These are phyloP conservation scores for Triticum timopheevii DNA, from an alignment of 176 grass and related monocot genomes.

Conservation along the genomic window DNA sequence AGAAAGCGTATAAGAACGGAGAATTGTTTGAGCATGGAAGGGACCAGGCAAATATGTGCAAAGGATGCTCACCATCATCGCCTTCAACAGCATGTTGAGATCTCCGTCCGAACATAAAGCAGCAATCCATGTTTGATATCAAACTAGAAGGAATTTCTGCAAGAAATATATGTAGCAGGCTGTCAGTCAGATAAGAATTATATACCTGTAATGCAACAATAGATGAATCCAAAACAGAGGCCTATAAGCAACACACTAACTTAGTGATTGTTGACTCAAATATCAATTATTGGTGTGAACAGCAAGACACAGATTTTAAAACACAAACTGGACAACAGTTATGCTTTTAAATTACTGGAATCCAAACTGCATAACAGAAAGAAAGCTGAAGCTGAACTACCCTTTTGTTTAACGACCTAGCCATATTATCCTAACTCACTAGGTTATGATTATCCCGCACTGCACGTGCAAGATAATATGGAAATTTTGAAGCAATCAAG, in stretches of 20 bases:
- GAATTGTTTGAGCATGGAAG: not conserved
- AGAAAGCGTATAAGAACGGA: constrained; percentile 3
- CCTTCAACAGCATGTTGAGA: constrained; percentile 3
- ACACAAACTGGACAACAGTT: not conserved
- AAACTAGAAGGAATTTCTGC: constrained; percentile 15
- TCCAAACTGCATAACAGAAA: too few relatives aligned
- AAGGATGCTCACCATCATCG: constrained; percentile 31
- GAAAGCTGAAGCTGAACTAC: not conserved
- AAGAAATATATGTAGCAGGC: not conserved
- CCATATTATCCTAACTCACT: not conserved
- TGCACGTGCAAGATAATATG: not conserved
- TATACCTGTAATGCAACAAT: not conserved
- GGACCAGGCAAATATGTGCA: not conserved
- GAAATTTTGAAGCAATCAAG: constrained; percentile 12
- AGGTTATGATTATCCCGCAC: not conserved
- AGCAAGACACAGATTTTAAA: not conserved
- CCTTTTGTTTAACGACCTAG: not conserved
- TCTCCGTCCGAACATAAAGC: constrained; percentile 36
- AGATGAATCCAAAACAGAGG: not conserved
- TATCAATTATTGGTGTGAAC: constrained; percentile 1
- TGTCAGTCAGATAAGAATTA: constrained; percentile 11
- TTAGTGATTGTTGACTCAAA: not conserved
- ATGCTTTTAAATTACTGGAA: not conserved
- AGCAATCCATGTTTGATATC: constrained; percentile 36
- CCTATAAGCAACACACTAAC: not conserved